Base-by-base conservation (phyloP, 345 rosid genomes). In the Populus pruinosa region DNA sequence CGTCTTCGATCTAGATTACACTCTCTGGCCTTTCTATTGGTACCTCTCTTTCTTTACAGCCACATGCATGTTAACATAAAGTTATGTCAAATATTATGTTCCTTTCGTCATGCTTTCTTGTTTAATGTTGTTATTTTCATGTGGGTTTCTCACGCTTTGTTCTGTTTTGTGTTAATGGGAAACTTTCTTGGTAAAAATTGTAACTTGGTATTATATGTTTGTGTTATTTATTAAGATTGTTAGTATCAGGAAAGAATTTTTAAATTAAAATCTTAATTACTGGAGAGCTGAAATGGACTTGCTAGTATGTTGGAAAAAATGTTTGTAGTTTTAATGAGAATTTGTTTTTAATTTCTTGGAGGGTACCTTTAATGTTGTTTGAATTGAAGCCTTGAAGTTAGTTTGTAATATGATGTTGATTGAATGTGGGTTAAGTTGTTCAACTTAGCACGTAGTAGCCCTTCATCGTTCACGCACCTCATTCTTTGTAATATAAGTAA, bases 21-120 rank as follows among this genome's bases (percentile, higher is more conserved):
- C 97, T 73, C 94, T 92, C 84, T 92, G 97, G 93, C 97, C 94
- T 76, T 92, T 92, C 76, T 92, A 90, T 87, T 92, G 97, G 97
- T 92, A 75, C 21, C 4, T 23, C 53, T 20, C 12, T 4, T 23
- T 66, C 67, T 10, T 56, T 55, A 56, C 38, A 4, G 14, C 69
- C 39, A 4, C 33, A 27, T 17, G 14, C 36, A 13, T 18, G 18
- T 6, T 17, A 13, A 23, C 2, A 18, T 2, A 41, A 10, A 41
- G 44, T 41, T 10, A 10, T 41, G 44, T 10, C 1, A 50, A 50
- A 50, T 1, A 50, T 50, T 0, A 17, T 50, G 56, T 50, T 50
- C 56, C 1, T 50, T 50, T 50, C 1, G n/a, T 17, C 56, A 50
- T 50, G 0, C 1, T 50, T 50, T 50, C 56, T 50, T 50, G 2